A percentile compares a stretch with the other conserved stretches of the same genome.
phyloP scores from a whole-genome alignment of 2,329 filamentous ascomycete genomes.

The Erysiphe pulchra region DNA sequence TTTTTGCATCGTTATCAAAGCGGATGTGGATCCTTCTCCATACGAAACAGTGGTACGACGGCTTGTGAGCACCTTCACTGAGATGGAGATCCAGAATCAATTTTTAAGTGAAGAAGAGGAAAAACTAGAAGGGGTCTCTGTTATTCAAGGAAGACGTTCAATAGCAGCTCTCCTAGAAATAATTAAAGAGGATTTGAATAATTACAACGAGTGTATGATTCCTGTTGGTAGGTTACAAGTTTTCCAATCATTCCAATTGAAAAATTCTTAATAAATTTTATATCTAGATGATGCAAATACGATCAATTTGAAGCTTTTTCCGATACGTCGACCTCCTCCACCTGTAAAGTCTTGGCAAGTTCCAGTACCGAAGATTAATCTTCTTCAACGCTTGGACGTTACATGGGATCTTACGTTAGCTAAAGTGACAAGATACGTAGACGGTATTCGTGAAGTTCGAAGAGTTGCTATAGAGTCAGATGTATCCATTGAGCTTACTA shows the following conservation, averaged over 20 bases:
- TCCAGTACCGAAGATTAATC: slow-evolving; percentile 47
- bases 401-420: slow-evolving; percentile 55
- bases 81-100: slow-evolving; percentile 73
- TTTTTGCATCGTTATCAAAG: slow-evolving; percentile 62
- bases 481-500: slow-evolving; percentile 64
- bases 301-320: slow-evolving; percentile 89
- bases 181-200: slow-evolving; percentile 69
- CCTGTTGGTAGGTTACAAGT: slow-evolving; percentile 47
- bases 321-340: slow-evolving; percentile 50
- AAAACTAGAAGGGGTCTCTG: slow-evolving; percentile 13
- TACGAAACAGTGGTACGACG: slow-evolving; percentile 72
- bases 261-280: not conserved
- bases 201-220: slow-evolving; percentile 97
- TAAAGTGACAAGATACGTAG: slow-evolving; percentile 62
- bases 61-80: slow-evolving; percentile 61
- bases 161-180: slow-evolving; percentile 71
- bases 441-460: slow-evolving; percentile 73
- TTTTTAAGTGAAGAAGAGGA: slow-evolving; percentile 49
- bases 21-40: slow-evolving; percentile 42
- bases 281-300: slow-evolving; percentile 64
- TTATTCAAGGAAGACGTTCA: slow-evolving; percentile 27
- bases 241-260: not conserved
- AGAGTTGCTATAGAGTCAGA: slow-evolving; percentile 68
- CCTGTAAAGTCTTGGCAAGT: slow-evolving; percentile 74
- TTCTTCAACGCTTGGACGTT: slow-evolving; percentile 34